Evolutionary conservation across 805 yeast genomes (phyloP).

Genomic region (Candida ponderosae): DNA sequence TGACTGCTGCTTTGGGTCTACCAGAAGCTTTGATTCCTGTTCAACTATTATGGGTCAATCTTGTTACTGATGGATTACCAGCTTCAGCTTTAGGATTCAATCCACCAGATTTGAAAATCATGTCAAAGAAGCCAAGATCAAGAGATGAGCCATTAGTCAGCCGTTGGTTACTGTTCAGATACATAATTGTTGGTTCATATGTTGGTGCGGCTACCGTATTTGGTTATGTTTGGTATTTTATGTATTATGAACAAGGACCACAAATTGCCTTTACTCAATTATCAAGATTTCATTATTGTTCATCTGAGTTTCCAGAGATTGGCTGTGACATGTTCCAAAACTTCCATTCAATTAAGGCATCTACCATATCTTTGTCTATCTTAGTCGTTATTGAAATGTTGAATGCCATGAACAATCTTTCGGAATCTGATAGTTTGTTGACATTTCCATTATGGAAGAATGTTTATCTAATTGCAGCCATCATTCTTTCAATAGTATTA

Average conservation of each 20-base stretch:
- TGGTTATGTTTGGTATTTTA: slow-evolving; percentile 34
- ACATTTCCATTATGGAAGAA: slow-evolving; percentile 32
- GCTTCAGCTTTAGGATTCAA: slow-evolving; percentile 50
- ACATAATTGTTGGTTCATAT: slow-evolving; percentile 29
- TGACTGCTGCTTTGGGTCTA: slow-evolving; percentile 46
- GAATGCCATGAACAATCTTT: slow-evolving; percentile 30
- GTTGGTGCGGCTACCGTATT: slow-evolving; percentile 34
- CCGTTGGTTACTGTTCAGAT: slow-evolving; percentile 29
- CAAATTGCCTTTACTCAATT: slow-evolving; percentile 24
- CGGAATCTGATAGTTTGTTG: slow-evolving; percentile 29
- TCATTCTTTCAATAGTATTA: slow-evolving; percentile 24
- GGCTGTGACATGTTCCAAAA: slow-evolving; percentile 27
- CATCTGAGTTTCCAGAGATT: slow-evolving; percentile 21
- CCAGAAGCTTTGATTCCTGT: slow-evolving; percentile 50
- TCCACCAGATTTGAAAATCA: slow-evolving; percentile 30
- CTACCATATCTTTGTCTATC: slow-evolving; percentile 32
- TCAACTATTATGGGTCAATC: slow-evolving; percentile 49
- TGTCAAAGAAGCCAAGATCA: slow-evolving; percentile 30
- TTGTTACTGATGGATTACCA: slow-evolving; percentile 52
- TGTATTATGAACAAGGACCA: slow-evolving; percentile 27
- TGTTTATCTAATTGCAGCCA: slow-evolving; percentile 28
- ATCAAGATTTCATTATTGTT: slow-evolving; percentile 28
- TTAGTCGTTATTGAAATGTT: slow-evolving; percentile 33
- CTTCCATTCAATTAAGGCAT: slow-evolving; percentile 19
- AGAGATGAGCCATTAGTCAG: slow-evolving; percentile 30